Percentiles rank a stretch among this genome's conserved stretches.
These are phyloP conservation scores for Ophiosphaerella korrae DNA, from an alignment of 2,329 filamentous ascomycete species.

Conservation along the genomic window DNA sequence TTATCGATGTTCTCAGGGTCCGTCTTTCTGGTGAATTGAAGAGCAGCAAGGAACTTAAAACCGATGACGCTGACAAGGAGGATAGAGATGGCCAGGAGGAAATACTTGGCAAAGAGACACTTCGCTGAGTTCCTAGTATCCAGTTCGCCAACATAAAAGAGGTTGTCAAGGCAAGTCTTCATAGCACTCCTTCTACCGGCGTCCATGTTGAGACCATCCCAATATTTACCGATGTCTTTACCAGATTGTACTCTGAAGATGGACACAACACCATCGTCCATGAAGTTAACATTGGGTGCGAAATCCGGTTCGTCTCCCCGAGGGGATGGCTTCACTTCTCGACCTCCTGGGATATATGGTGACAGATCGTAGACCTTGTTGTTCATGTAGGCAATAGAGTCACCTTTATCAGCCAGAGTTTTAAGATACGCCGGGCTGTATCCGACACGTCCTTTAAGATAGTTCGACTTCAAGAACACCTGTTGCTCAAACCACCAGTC, in stretches of 20 bases:
- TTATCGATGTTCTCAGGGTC: conserved; percentile 96
- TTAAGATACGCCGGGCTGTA: conserved; percentile 79
- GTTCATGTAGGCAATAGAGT: conserved; percentile 78
- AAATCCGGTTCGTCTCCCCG: conserved; percentile 47
- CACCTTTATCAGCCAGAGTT: conserved; percentile 68
- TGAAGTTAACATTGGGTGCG: conserved; percentile 71
- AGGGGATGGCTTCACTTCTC: conserved; percentile 63
- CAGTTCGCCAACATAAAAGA: conserved; percentile 91
- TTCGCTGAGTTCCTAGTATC: conserved; percentile 86
- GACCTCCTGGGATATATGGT: conserved; percentile 77
- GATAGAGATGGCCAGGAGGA: conserved; percentile 83
- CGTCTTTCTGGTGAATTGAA: conserved; percentile 92
- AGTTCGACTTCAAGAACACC: conserved; percentile 74
- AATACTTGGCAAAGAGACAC: conserved; percentile 88
- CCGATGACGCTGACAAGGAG: conserved; percentile 80
- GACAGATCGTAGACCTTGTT: conserved; percentile 87
- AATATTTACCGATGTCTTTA: conserved; percentile 80
- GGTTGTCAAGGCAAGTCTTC: conserved; percentile 84
- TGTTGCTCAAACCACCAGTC: conserved; percentile 96
- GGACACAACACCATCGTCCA: conserved; percentile 73
- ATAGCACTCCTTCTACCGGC: conserved; percentile 66
- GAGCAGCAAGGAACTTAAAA: conserved; percentile 95
- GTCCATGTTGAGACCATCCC: conserved; percentile 71
- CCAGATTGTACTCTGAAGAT: conserved; percentile 81
- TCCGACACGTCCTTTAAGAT: conserved; percentile 84